Conservation (phyloP, 108 stramenopile genomes). For the Schizochytrium sp. region DNA sequence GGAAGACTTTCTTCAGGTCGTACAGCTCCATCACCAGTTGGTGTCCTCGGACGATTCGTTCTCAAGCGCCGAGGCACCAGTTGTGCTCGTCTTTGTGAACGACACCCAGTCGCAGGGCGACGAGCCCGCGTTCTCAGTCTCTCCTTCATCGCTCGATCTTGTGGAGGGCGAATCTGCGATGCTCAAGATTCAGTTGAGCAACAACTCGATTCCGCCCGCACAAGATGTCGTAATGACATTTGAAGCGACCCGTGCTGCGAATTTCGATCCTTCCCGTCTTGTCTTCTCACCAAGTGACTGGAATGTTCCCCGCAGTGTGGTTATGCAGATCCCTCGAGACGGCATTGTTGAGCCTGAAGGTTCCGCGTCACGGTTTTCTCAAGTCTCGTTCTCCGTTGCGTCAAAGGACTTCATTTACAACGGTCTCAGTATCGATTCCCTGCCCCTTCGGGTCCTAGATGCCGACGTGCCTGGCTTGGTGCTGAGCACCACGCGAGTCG, state of each 20-base stretch:
- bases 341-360: background rate
- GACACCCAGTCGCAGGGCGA: background rate
- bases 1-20: conserved; percentile 15
- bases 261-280: background rate
- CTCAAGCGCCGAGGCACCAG: background rate
- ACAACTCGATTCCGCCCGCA: background rate
- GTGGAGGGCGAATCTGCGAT: background rate
- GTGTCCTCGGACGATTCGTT: background rate
- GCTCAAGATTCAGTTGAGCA: background rate
- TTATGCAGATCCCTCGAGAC: background rate
- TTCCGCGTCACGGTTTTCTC: background rate
- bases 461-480: background rate
- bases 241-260: background rate
- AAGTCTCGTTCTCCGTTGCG: background rate
- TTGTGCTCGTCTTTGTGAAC: background rate
- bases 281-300: background rate
- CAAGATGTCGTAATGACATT: background rate
- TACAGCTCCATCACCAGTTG: background rate
- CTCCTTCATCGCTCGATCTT: background rate
- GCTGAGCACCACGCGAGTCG: background rate
- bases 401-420: background rate
- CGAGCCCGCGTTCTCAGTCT: background rate
- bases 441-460: background rate
- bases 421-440: background rate
- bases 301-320: background rate